Evolutionary conservation across 768 basidiomycete species (phyloP).

Genomic region (Rhodocollybia butyracea): DNA sequence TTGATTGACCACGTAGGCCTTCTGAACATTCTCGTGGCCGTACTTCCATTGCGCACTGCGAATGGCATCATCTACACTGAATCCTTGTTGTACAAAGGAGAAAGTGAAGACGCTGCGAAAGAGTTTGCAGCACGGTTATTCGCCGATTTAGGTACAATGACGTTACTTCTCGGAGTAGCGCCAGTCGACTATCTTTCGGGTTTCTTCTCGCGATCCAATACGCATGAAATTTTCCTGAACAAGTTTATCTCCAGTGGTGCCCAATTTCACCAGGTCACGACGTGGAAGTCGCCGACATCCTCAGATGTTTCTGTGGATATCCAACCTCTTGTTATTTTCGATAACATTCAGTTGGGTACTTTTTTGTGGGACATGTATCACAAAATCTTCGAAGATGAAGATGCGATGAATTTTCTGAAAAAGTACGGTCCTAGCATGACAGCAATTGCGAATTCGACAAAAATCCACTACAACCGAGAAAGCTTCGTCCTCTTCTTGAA

Average conservation of each 20-base stretch:
- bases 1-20: slow-evolving; percentile 34
- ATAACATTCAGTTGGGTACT: slow-evolving; percentile 29
- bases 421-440: neutral
- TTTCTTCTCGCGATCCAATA: slow-evolving; percentile 37
- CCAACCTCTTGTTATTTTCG: slow-evolving; percentile 16
- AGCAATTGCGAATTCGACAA: slow-evolving; percentile 15
- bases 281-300: slow-evolving; percentile 32
- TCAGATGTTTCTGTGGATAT: slow-evolving; percentile 15
- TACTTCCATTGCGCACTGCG: slow-evolving; percentile 21
- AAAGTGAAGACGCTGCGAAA: slow-evolving; percentile 25
- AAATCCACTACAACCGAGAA: slow-evolving; percentile 44
- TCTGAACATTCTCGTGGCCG: slow-evolving; percentile 32
- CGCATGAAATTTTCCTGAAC: slow-evolving; percentile 31
- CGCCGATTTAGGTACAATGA: slow-evolving; percentile 37
- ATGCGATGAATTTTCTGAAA: neutral
- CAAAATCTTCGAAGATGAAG: slow-evolving; percentile 41
- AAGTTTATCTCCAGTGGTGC: neutral
- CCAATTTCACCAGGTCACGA: slow-evolving; percentile 34
- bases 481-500: slow-evolving; percentile 45
- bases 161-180: slow-evolving; percentile 37
- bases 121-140: slow-evolving; percentile 29
- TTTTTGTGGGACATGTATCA: slow-evolving; percentile 42
- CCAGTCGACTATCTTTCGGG: slow-evolving; percentile 38
- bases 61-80: slow-evolving; percentile 39
- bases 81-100: slow-evolving; percentile 28